Percentiles rank a stretch among this genome's conserved stretches.
Conservation (phyloP, 2,329 filamentous ascomycete species). For the Cordyceps fumosorosea region DNA sequence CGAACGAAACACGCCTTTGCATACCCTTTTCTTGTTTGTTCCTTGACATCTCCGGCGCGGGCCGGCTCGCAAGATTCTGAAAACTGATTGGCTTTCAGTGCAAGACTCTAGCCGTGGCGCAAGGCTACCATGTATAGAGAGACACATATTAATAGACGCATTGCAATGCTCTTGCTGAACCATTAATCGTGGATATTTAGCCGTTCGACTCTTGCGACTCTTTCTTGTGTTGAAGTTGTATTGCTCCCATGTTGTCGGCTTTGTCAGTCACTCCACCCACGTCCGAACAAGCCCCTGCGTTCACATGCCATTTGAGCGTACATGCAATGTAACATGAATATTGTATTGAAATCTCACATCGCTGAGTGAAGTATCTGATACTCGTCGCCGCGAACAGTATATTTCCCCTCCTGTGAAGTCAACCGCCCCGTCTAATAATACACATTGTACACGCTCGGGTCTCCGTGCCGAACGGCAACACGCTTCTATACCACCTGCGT, state of each 20-base stretch:
- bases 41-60: background rate
- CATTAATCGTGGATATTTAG: background rate
- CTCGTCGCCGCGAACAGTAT: background rate
- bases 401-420: background rate
- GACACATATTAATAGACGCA: background rate
- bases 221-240: too few relatives aligned
- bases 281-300: too few relatives aligned
- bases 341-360: background rate
- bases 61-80: background rate
- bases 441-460: background rate
- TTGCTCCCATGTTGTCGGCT: too few relatives aligned
- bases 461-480: background rate
- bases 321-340: background rate
- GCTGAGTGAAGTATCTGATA: slow-evolving; percentile 2
- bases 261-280: too few relatives aligned
- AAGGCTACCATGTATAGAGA: background rate
- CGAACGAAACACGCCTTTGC: background rate
- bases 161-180: slow-evolving; percentile 15
- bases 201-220: background rate
- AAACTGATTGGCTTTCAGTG: slow-evolving; percentile 8
- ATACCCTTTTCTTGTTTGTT: slow-evolving; percentile 10
- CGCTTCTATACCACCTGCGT: slow-evolving; percentile 56
- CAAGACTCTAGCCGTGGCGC: slow-evolving; percentile 2
- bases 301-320: background rate
- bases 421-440: background rate